Conservation (phyloP, 345 rosid genomes). For the Murraya koenigii region DNA sequence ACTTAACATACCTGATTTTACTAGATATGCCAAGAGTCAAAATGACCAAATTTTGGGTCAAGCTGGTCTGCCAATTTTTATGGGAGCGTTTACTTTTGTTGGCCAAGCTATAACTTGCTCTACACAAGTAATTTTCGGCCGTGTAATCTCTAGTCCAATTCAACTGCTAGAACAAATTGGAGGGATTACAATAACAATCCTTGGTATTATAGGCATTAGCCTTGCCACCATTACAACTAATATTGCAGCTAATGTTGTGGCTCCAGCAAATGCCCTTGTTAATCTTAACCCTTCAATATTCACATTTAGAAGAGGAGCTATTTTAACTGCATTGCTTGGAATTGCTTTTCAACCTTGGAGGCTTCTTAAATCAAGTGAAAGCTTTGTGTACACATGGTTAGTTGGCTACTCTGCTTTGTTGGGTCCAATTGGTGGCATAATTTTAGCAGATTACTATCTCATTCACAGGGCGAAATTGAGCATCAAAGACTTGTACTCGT, state of each 20-base stretch:
- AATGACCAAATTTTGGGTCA: constrained; percentile 80
- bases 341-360: constrained; percentile 91
- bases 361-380: constrained; percentile 81
- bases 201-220: constrained; percentile 76
- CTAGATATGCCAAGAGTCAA: constrained; percentile 72
- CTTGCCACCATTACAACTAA: constrained; percentile 86
- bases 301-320: constrained; percentile 85
- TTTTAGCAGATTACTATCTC: constrained; percentile 74
- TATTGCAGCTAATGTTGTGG: constrained; percentile 89
- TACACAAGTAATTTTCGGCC: constrained; percentile 72
- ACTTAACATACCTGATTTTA: constrained; percentile 90
- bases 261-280: constrained; percentile 90
- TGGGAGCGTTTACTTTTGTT: constrained; percentile 86
- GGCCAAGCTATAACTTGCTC: constrained; percentile 85
- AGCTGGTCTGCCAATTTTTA: constrained; percentile 77
- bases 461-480: constrained; percentile 45
- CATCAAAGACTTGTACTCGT: constrained; percentile 53
- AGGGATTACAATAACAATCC: constrained; percentile 51
- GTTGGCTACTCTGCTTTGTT: constrained; percentile 85
- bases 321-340: constrained; percentile 74
- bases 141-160: constrained; percentile 75
- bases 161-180: constrained; percentile 73
- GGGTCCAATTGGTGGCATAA: constrained; percentile 83
- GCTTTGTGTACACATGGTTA: constrained; percentile 92
- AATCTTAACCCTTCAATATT: constrained; percentile 78